Conservation (phyloP, 352 stramenopile genomes). For the Globisporangium radiosum region DNA sequence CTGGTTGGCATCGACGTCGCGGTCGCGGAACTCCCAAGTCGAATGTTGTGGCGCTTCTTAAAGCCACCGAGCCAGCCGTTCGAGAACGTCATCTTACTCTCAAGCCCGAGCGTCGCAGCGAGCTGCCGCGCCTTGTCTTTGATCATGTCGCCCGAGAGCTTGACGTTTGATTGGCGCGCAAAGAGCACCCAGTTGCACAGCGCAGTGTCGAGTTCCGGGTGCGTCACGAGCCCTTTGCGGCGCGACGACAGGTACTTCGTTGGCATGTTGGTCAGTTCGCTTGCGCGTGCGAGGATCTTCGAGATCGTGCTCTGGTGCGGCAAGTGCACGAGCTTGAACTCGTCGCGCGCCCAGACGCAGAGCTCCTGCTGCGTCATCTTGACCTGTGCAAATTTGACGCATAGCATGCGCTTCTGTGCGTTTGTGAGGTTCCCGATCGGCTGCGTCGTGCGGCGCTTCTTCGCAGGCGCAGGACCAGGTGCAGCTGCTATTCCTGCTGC, state of each 20-base stretch:
- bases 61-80: slow-evolving; percentile 62
- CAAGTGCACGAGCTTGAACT: slow-evolving; percentile 49
- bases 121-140: slow-evolving; percentile 44
- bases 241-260: slow-evolving; percentile 31
- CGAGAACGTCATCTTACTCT: slow-evolving; percentile 45
- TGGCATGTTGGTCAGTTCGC: slow-evolving; percentile 43
- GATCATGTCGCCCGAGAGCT: slow-evolving; percentile 57
- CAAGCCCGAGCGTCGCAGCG: slow-evolving; percentile 30
- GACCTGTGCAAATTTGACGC: slow-evolving; percentile 44
- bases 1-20: too few species aligned
- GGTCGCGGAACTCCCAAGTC: slow-evolving; percentile 18
- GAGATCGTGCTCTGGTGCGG: slow-evolving; percentile 61
- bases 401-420: slow-evolving; percentile 51
- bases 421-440: slow-evolving; percentile 58
- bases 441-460: slow-evolving; percentile 37
- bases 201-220: slow-evolving; percentile 52
- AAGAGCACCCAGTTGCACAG: slow-evolving; percentile 59
- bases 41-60: slow-evolving; percentile 60
- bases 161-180: slow-evolving; percentile 34
- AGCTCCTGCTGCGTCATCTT: slow-evolving; percentile 65
- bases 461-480: slow-evolving; percentile 9
- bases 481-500: too few species aligned
- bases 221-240: slow-evolving; percentile 35
- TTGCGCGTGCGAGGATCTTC: slow-evolving; percentile 43
- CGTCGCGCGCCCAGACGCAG: slow-evolving; percentile 48